A percentile compares a stretch with the other conserved stretches of the same genome.
These are phyloP conservation scores for Perkinsus chesapeaki DNA, from an alignment of 169 alveolate genomes.

Conservation along the genomic window DNA sequence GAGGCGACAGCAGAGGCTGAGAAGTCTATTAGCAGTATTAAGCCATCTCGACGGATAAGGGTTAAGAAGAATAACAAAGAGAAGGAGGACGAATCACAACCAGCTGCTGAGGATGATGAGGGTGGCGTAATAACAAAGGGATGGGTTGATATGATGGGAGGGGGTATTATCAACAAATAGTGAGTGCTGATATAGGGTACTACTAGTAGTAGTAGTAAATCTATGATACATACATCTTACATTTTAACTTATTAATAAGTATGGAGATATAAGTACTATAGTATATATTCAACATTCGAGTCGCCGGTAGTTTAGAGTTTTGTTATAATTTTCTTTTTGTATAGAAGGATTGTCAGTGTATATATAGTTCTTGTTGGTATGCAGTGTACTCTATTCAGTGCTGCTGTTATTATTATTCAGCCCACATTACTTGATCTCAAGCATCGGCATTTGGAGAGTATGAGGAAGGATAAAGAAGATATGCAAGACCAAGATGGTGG, in stretches of 20 bases:
- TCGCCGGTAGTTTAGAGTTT: no score
- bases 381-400: not conserved
- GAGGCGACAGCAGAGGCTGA: not conserved
- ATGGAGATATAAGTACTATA: no score
- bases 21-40: not conserved
- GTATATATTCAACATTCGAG: no score
- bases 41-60: not conserved
- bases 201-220: no score
- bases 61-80: not conserved
- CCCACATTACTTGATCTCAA: not conserved
- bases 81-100: not conserved
- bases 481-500: constrained; percentile 1
- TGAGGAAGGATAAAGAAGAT: not conserved
- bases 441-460: not conserved
- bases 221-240: no score
- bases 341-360: not conserved
- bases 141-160: no score
- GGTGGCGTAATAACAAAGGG: no score
- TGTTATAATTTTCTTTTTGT: no score
- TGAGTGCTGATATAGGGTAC: no score
- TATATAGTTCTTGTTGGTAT: not conserved
- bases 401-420: not conserved
- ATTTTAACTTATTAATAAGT: no score
- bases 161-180: no score
- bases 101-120: not conserved